Evolutionary conservation across 192 early-diverging fungal genomes (phyloP), one percentile per base, ranked within the genome.

Genomic region (Linnemannia zychae): DNA sequence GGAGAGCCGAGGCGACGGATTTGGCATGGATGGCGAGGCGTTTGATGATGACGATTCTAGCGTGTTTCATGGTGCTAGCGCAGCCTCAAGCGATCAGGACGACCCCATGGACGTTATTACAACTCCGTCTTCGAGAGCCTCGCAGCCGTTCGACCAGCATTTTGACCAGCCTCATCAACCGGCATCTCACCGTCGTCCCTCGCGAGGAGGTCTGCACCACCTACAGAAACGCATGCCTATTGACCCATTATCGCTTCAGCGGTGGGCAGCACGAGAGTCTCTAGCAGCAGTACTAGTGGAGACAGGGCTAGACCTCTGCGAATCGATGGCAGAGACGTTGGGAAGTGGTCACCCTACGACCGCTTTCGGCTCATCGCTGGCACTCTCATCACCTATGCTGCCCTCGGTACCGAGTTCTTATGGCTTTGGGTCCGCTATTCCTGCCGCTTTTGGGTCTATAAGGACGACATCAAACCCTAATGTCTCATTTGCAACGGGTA

Each of bases 251-350:
- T 7, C 63, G 18, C 17, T 78, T 5, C 77, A 85, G 28, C 67
- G 83, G 13, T 73, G 77, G 78, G 72, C 79, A 2, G 78, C 83
- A 7, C 68, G 71, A 69, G 83, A 85, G 36, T 71, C 77, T 7
- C 48, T 85, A 5, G 74, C 83, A 0, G 76, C 83, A n/a, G 65
- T 79, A 1, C 67, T 85, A 0, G 83, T 85, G 11, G 83, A 85
- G 68, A 79, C 49, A 40, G 83, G 83, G 53, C 77, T 85, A 4
- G 83, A 85, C 49, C 74, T 85, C 36, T 85, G 77, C 47, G 77
- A 67, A 31, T 85, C 83, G 7, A 72, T 85, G 78, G 83, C 74
- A 20, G 83, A 85, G 46, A 72, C 44, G 0, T 67, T 85, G n/a
- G 83, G 83, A 17, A 70, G 28, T 75, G 69, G 69, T 37, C 38